Conservation (phyloP, 2,329 filamentous ascomycete genomes). For the Penicillium glabrum region DNA sequence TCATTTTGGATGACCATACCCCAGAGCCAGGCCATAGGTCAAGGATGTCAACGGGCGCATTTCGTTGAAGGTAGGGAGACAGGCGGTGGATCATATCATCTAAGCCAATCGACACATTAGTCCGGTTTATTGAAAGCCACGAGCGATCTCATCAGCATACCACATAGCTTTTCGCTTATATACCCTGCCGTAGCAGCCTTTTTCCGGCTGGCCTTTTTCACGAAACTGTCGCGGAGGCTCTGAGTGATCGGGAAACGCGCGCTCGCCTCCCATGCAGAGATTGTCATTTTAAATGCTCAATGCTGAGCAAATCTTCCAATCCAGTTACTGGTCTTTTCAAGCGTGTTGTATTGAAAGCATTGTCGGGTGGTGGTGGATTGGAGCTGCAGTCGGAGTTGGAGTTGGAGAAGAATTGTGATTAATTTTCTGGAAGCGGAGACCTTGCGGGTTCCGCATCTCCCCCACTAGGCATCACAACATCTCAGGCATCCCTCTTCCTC, state of each 20-base stretch:
- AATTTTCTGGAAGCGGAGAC: constrained; percentile 4
- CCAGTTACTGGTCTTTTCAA: not conserved
- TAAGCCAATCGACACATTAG: constrained; percentile 13
- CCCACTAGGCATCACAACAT: constrained; percentile 7
- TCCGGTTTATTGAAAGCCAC: not conserved
- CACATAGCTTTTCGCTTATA: constrained; percentile 34
- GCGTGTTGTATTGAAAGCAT: not conserved
- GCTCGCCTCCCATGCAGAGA: constrained; percentile 15
- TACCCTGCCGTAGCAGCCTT: constrained; percentile 20
- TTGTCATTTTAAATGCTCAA: not conserved
- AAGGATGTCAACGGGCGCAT: constrained; percentile 78
- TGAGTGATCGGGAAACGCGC: constrained; percentile 24
- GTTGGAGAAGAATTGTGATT: constrained; percentile 1
- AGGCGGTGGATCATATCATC: constrained; percentile 71
- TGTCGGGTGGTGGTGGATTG: not conserved
- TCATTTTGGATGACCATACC: constrained; percentile 74
- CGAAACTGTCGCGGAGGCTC: not conserved
- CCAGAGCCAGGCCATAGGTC: constrained; percentile 82
- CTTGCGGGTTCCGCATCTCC: constrained; percentile 14
- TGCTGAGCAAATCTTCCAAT: not conserved
- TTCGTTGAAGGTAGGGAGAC: constrained; percentile 65
- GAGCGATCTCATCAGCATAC: constrained; percentile 21
- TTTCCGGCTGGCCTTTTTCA: constrained; percentile 2
- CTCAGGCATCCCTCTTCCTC: not conserved
- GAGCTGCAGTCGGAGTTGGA: not conserved